Evolutionary conservation across 331 rosid genomes (phyloP).

Genomic region (Quercus phellos): DNA sequence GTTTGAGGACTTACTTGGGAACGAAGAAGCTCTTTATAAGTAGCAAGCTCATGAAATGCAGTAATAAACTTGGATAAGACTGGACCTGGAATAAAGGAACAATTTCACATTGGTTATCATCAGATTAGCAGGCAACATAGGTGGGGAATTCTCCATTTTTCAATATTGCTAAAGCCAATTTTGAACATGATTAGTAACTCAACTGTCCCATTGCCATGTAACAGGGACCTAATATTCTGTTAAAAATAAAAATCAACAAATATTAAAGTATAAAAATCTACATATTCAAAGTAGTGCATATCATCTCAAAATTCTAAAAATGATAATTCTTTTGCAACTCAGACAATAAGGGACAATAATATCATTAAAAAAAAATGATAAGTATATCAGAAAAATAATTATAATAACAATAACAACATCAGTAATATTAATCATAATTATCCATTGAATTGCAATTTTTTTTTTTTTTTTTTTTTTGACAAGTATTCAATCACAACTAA

Average conservation of each 20-base stretch:
- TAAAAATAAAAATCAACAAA: background rate
- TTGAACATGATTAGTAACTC: conserved; percentile 12
- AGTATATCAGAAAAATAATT: background rate
- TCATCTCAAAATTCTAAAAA: background rate
- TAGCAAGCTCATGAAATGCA: conserved; percentile 77
- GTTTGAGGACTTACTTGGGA: conserved; percentile 65
- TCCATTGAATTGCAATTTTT: background rate
- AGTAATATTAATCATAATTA: background rate
- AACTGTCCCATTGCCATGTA: background rate
- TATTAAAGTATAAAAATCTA: background rate
- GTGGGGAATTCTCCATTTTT: background rate
- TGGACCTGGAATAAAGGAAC: conserved; percentile 62
- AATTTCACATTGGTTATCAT: conserved; percentile 13
- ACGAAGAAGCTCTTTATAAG: conserved; percentile 91
- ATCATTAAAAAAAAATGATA: background rate
- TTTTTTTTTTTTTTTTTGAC: no score
- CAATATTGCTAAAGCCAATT: conserved; percentile 8
- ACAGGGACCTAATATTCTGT: background rate
- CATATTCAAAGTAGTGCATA: background rate
- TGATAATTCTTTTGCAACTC: background rate
- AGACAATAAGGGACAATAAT: background rate
- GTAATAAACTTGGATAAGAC: conserved; percentile 75
- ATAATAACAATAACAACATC: background rate
- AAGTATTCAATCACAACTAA: no score
- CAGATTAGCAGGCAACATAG: background rate